Conservation (phyloP, 768 basidiomycete genomes). For the Mycena venus region DNA sequence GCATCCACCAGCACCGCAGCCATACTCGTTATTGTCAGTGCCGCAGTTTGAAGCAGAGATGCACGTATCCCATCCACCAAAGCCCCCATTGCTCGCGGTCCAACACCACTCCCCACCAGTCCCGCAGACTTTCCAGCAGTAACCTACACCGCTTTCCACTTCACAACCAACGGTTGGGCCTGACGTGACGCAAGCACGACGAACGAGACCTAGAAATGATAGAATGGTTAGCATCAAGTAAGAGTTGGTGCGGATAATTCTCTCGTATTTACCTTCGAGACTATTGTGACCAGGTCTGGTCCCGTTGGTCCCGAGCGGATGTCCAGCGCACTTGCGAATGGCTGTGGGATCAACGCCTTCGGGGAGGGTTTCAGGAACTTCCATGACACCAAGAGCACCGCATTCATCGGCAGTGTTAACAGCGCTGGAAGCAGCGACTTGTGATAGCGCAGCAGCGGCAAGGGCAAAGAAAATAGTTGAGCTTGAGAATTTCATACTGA, state of each 20-base stretch:
- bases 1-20: not conserved
- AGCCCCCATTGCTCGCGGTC: too few relatives aligned
- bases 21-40: slow-evolving; percentile 1
- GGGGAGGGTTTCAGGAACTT: not conserved
- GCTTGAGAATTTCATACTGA: slow-evolving; percentile 1
- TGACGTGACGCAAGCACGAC: too few relatives aligned
- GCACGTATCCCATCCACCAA: slow-evolving; percentile 6
- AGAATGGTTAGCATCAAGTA: not conserved
- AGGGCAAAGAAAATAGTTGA: not conserved
- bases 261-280: not conserved
- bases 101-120: not conserved
- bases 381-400: not conserved
- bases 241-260: not conserved
- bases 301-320: not conserved
- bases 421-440: not conserved
- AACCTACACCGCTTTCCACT: not conserved
- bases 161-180: not conserved
- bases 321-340: slow-evolving; percentile 3
- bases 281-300: not conserved
- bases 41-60: not conserved
- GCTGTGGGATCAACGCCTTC: not conserved
- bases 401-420: not conserved
- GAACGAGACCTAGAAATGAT: not conserved
- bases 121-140: not conserved
- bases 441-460: not conserved